These are phyloP conservation scores for Tephrocybe sp. DNA, from an alignment of 768 basidiomycete genomes.

Conservation along the genomic window DNA sequence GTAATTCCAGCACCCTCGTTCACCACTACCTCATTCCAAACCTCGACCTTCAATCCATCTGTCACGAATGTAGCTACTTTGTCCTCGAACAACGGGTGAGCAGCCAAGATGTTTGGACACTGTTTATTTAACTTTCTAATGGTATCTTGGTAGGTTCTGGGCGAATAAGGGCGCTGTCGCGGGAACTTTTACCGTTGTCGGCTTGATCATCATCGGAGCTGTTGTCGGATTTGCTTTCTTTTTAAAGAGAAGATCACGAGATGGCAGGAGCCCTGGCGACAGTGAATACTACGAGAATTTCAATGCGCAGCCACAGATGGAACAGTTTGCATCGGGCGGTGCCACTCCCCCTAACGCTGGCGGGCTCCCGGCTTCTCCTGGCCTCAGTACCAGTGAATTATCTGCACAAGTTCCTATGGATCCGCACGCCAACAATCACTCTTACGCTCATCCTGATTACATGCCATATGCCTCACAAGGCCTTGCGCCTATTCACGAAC, in stretches of 20 bases:
- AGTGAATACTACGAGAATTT: slow-evolving; percentile 27
- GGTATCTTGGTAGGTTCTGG: slow-evolving; percentile 28
- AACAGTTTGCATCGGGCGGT: slow-evolving; percentile 10
- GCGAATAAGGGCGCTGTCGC: slow-evolving; percentile 36
- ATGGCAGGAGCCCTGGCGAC: slow-evolving; percentile 20
- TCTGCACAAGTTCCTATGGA: slow-evolving; percentile 24
- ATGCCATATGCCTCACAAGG: slow-evolving; percentile 8
- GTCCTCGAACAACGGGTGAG: slow-evolving; percentile 17
- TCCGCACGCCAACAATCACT: slow-evolving; percentile 15
- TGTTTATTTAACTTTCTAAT: slow-evolving; percentile 7
- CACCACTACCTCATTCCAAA: not conserved
- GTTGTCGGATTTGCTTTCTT: slow-evolving; percentile 22
- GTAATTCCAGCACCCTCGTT: not conserved
- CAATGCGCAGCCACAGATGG: slow-evolving; percentile 8
- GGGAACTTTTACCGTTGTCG: slow-evolving; percentile 30
- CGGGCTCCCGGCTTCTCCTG: slow-evolving; percentile 21
- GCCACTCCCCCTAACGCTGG: slow-evolving; percentile 4
- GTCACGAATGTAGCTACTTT: slow-evolving; percentile 6
- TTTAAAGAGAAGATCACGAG: slow-evolving; percentile 24
- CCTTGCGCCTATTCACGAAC: slow-evolving; percentile 14
- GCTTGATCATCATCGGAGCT: slow-evolving; percentile 25
- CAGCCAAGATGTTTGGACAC: not conserved
- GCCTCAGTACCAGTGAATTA: slow-evolving; percentile 24
- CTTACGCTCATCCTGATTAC: slow-evolving; percentile 1
- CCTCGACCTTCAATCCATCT: slow-evolving; percentile 1